Base-by-base conservation (phyloP, 495 filamentous ascomycete species). In the Podospora anserina region DNA sequence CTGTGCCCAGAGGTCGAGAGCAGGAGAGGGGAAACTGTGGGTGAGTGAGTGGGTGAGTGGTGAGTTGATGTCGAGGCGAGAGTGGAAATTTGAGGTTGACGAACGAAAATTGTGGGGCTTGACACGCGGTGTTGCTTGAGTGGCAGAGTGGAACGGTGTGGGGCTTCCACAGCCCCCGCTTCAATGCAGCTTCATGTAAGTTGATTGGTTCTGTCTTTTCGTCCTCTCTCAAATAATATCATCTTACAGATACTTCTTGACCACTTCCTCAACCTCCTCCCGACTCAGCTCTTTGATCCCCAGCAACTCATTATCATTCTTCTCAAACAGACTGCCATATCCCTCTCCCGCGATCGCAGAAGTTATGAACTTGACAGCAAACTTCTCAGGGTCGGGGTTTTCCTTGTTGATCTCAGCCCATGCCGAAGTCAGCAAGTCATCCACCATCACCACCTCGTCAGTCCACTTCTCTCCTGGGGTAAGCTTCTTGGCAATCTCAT, bases 401-500 rank as follows among this genome's bases (percentile, higher is more conserved):
- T 57, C 44, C 11, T 55, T 26, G 39, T 63, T 68, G 20, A 54
- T 18, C 66, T 68, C 66, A 5, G 34, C 59, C 66, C 60, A 63
- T 16, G 13, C 66, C 59, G 30, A 15, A 2, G 20, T 18, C 39
- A 68, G 44, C 34, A 32, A 18, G 13, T 63, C 66, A 19, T 63
- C 66, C 13, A 34, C 49, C 19, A 5, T 57, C 11, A 18, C 39
- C 6, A 39, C 58, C 60, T 68, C 44, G 30, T 30, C 58, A 16
- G 39, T 68, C 66, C 66, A 68, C 9, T 68, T 57, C 26, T 18
- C 13, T 5, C 59, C 60, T 27, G 19, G 16, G 4, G 28, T 55
- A 3, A 61, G 34, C 59, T 60, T 63, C 49, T 68, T 63, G 3
- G 79, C 75, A 19, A 76, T 66, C n/a, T 74, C 76, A 1, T 85